These are phyloP conservation scores for Pholiota conissans DNA, from an alignment of 768 basidiomycete species.

Conservation along the genomic window DNA sequence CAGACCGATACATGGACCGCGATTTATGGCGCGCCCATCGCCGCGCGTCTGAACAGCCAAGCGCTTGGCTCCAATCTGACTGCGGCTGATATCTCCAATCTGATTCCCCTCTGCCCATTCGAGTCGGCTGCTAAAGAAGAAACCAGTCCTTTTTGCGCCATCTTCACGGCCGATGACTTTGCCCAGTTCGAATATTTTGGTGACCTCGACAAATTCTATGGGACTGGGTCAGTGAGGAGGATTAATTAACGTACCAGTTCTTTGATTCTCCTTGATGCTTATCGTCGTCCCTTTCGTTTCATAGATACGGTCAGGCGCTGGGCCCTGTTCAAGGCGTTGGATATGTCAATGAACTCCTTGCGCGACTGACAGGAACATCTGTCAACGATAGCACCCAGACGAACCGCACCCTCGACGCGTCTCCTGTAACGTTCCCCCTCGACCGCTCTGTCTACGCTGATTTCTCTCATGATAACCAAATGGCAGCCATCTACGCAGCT, in stretches of 20 bases:
- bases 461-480: conserved; percentile 86
- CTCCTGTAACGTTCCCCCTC: conserved; percentile 71
- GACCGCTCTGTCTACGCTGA: conserved; percentile 70
- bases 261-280: neutral
- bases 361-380: conserved; percentile 64
- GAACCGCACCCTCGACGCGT: conserved; percentile 68
- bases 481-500: conserved; percentile 74
- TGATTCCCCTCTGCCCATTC: conserved; percentile 80
- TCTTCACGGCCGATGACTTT: conserved; percentile 70
- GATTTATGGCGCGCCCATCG: conserved; percentile 55
- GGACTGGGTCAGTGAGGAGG: conserved; percentile 59
- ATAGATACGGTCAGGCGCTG: conserved; percentile 74
- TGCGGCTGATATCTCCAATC: conserved; percentile 49
- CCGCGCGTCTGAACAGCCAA: conserved; percentile 54
- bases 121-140: conserved; percentile 56
- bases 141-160: conserved; percentile 65
- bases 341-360: conserved; percentile 84
- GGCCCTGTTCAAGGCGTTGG: conserved; percentile 84
- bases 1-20: conserved; percentile 55
- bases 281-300: conserved; percentile 10
- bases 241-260: neutral
- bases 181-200: conserved; percentile 64
- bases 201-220: conserved; percentile 80
- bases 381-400: conserved; percentile 74
- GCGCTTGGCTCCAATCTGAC: conserved; percentile 65